phyloP scores from a whole-genome alignment of 805 yeast genomes.

The Pichia thaimueangensis region DNA sequence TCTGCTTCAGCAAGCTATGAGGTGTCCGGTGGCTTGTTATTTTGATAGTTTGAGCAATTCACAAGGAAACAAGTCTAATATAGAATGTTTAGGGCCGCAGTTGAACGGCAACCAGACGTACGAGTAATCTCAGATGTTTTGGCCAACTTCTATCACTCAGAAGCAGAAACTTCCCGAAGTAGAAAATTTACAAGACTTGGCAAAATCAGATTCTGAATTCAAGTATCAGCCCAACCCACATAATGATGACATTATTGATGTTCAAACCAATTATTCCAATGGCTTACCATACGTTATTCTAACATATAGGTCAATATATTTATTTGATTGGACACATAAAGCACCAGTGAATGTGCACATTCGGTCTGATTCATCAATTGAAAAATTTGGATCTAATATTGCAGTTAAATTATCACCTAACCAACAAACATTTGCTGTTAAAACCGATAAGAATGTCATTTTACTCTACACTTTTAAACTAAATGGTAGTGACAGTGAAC shows the following conservation, averaged over 20 bases:
- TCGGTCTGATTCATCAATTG: constrained; percentile 38
- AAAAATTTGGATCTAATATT: constrained; percentile 41
- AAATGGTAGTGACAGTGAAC: constrained; percentile 25
- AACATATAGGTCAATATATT: constrained; percentile 33
- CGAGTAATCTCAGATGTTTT: constrained; percentile 27
- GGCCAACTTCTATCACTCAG: constrained; percentile 27
- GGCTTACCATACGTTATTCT: constrained; percentile 28
- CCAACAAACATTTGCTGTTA: constrained; percentile 35
- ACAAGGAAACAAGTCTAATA: too few species aligned
- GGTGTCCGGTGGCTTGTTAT: too few species aligned
- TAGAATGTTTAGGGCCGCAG: background rate
- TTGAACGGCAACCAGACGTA: too few species aligned
- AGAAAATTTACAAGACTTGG: constrained; percentile 15
- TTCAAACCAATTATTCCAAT: constrained; percentile 6
- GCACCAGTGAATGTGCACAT: constrained; percentile 44
- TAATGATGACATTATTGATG: constrained; percentile 18
- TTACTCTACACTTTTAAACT: constrained; percentile 36
- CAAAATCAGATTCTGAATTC: constrained; percentile 9
- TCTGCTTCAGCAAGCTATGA: too few species aligned
- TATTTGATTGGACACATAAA: constrained; percentile 36
- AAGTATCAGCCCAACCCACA: constrained; percentile 22
- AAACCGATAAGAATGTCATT: constrained; percentile 35
- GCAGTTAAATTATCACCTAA: constrained; percentile 32
- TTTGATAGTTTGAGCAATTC: too few species aligned
- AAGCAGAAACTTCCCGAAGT: constrained; percentile 25